A percentile compares a stretch with the other conserved stretches of the same genome.
These are phyloP conservation scores for Auxenochlorella pyrenoidosa DNA, from an alignment of 139 green algal species.

Conservation along the genomic window DNA sequence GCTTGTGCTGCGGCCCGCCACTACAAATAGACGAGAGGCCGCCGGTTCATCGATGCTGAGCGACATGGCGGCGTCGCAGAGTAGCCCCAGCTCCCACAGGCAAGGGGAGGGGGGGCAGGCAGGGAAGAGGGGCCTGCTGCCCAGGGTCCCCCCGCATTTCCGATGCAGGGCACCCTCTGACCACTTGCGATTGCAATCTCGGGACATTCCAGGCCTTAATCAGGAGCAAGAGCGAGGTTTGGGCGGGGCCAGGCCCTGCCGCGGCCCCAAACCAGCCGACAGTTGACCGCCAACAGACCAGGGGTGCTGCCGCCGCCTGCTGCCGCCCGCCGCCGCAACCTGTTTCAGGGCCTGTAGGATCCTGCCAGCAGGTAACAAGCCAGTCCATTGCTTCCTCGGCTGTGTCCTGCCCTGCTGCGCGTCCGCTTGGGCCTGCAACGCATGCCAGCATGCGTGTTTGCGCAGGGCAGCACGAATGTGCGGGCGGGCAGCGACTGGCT, in stretches of 20 bases:
- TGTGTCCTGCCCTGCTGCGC: too few species aligned
- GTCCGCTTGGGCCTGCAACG: too few species aligned
- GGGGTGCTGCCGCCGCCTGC: neutral
- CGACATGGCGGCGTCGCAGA: constrained; percentile 39
- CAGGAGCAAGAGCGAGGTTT: neutral
- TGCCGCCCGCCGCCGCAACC: too few species aligned
- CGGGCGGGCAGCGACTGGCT: too few species aligned
- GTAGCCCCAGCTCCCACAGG: constrained; percentile 27
- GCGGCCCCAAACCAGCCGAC: neutral
- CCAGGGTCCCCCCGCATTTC: neutral
- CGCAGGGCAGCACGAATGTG: too few species aligned
- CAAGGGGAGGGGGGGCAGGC: neutral
- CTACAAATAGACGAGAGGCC: constrained; percentile 49
- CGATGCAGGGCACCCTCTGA: neutral
- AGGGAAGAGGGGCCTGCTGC: neutral
- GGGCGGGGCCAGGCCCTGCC: neutral
- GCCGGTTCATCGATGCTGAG: constrained; percentile 54
- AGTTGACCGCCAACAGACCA: neutral
- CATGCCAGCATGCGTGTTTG: too few species aligned
- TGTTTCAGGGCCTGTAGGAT: too few species aligned
- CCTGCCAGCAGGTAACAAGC: too few species aligned
- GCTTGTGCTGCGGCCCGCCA: constrained; percentile 49
- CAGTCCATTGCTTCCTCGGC: too few species aligned
- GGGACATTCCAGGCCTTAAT: neutral
- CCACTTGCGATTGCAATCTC: neutral